Percentiles rank a stretch among this genome's conserved stretches.
These are phyloP conservation scores for Sequoia sempervirens DNA, from an alignment of 75 land plant species.

Conservation along the genomic window DNA sequence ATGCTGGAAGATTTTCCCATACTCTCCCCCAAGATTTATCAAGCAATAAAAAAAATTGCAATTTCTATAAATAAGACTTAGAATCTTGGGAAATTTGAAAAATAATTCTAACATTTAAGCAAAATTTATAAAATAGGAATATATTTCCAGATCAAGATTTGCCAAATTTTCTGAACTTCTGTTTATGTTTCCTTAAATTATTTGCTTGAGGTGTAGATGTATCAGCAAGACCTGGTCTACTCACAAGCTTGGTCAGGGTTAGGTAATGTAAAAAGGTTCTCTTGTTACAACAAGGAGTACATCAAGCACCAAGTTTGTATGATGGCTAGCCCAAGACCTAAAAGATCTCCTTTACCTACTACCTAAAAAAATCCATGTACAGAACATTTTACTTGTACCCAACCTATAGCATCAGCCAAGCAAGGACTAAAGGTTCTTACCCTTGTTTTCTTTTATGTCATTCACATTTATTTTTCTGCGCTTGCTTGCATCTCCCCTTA, in stretches of 20 bases:
- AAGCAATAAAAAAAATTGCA: background rate
- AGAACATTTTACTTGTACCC: background rate
- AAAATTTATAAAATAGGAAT: background rate
- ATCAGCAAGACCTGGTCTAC: background rate
- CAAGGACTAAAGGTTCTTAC: conserved; percentile 12
- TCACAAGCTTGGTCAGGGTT: background rate
- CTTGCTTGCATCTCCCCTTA: conserved; percentile 11
- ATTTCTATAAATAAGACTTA: background rate
- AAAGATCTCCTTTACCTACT: background rate
- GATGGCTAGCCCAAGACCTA: background rate
- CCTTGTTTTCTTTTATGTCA: conserved; percentile 19
- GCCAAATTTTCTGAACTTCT: background rate
- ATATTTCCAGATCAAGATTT: background rate
- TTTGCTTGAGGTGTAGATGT: background rate
- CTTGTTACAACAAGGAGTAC: background rate
- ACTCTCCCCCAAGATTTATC: background rate
- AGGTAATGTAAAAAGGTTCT: background rate
- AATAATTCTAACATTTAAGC: no score
- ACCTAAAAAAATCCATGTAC: background rate
- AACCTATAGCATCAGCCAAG: background rate
- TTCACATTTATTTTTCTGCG: conserved; percentile 30
- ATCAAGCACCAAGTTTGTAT: background rate
- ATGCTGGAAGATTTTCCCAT: background rate
- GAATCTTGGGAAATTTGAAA: background rate
- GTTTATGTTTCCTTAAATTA: background rate